Base-by-base conservation (phyloP, 2,329 filamentous ascomycete species). In the Aspergillus brunneoviolaceus region DNA sequence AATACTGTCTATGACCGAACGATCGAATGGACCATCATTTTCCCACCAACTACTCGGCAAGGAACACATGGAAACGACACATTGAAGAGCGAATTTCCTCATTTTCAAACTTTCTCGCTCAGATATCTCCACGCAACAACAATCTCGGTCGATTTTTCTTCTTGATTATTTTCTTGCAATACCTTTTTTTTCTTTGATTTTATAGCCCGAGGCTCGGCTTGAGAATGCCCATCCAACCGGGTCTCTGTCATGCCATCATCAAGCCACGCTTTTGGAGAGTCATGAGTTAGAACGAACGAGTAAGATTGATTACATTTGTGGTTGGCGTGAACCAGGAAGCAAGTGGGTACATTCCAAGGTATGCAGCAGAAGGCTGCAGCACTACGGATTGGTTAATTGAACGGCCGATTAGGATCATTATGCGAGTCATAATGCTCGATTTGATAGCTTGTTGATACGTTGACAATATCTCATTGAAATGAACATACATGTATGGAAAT, bases 251-350 rank as follows among this genome's bases (percentile, higher is more conserved):
- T 35, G 42, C 27, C n/a, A 25, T 49, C 31, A 27, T 21, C 39
- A 55, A 55, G 25, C 51, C 52, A 47, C 31, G 39, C 39, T 23
- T 25, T 16, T 29, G 27, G 23, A 55, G 23, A 31, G 39, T n/a
- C 42, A 55, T 55, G 53, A 19, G 19, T 47, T 49, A 39, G 50
- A 47, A 48, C 50, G 50, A 53, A 35, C n/a, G n/a, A 54, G 51
- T 27, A 25, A 27, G 39, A 31, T 55, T 27, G 58, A 45, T 56
- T 59, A 48, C 33, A 57, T 56, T 56, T 53, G 29, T 55, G 58
- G 27, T 29, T 58, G 58, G 55, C 49, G 56, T 55, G 51, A 51
- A 35, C 31, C 27, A 33, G 42, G 35, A 49, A 58, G 27, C 16
- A 25, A n/a, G 39, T 11, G 33, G 53, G 51, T 60, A 59, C 55